phyloP scores from a whole-genome alignment of 2,329 filamentous ascomycete species.

The Claviceps africana region DNA sequence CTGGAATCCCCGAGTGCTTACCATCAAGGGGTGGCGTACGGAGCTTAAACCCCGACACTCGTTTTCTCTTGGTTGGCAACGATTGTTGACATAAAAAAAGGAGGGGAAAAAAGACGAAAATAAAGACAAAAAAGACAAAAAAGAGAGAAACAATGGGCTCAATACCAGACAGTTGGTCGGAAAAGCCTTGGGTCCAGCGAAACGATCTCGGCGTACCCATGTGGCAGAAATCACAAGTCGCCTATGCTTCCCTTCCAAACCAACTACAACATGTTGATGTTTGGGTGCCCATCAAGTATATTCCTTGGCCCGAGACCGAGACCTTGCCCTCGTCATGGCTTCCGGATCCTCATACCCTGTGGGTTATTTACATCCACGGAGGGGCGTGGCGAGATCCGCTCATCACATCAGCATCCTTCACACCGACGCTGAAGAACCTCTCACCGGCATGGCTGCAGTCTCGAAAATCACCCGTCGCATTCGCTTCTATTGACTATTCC shows the following conservation, averaged over 20 bases:
- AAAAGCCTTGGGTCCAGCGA: background rate
- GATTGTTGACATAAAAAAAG: too few species aligned
- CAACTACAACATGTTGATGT: slow-evolving; percentile 5
- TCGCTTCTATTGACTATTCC: slow-evolving; percentile 6
- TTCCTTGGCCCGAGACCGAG: background rate
- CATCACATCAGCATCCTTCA: slow-evolving; percentile 7
- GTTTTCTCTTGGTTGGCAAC: too few species aligned
- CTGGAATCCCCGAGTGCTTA: background rate
- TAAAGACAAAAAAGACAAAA: background rate
- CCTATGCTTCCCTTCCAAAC: slow-evolving; percentile 1
- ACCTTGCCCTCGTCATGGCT: slow-evolving; percentile 3
- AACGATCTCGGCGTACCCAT: slow-evolving; percentile 4
- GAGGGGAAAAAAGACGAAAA: background rate
- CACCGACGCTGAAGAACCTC: slow-evolving; percentile 2
- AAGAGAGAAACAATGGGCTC: background rate
- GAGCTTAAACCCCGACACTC: too few species aligned
- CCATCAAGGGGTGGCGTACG: too few species aligned
- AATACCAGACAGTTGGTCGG: slow-evolving; percentile 1
- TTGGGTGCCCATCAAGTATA: slow-evolving; percentile 2
- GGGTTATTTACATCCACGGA: slow-evolving; percentile 14
- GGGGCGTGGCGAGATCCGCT: slow-evolving; percentile 16
- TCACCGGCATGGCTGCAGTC: slow-evolving; percentile 1
- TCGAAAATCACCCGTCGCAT: slow-evolving; percentile 2
- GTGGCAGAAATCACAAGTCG: slow-evolving; percentile 6
- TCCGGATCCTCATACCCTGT: slow-evolving; percentile 3